Base-by-base conservation (phyloP, 169 alveolate genomes). In the Eimeria praecox region DNA sequence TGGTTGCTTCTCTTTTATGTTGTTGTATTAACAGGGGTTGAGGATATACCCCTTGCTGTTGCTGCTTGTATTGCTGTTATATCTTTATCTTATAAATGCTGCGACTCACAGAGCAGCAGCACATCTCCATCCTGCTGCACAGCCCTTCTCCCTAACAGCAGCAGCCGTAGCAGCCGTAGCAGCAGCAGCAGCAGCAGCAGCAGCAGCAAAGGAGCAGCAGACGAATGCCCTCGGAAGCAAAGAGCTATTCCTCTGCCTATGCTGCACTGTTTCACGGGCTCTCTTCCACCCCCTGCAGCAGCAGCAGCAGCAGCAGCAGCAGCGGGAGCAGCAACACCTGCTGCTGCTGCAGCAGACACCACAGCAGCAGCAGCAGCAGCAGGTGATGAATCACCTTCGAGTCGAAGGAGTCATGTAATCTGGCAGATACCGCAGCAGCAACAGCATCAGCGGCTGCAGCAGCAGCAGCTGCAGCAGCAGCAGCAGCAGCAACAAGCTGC, bases 51-150 rank as follows among this genome's bases (percentile, higher is more conserved):
- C 5, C 82, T 30, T 27, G 66, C 92, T 30, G 24, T 42, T n/a
- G 71, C 80, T 52, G n/a, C 71, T n/a, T 69, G 85, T 30, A 42
- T 92, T n/a, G 91, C 75, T 44, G 49, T 52, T 33, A 59, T 78
- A 16, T 92, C 95, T n/a, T 54, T 92, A 16, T 77, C 95, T 20
- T 92, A 92, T 75, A 46, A 46, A 27, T 80, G 35, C 86, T 77
- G 33, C 66, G 88, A 22, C 33, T 80, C 77, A 49, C 77, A 59
- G 71, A 80, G 49, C 33, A 90, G 35, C 73, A 77, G 44, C 64
- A n/a, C 59, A 33, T 42, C 92, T 49, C 85, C 95, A 69, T 30
- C 77, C 73, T 54, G 92, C 95, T 59, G 92, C 95, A 62, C 87
- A 80, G 49, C 95, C 86, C 56, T 86, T 54, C 73, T 77, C 33